Base-by-base conservation (phyloP, 768 basidiomycete genomes). In the Tylopilus felleus region DNA sequence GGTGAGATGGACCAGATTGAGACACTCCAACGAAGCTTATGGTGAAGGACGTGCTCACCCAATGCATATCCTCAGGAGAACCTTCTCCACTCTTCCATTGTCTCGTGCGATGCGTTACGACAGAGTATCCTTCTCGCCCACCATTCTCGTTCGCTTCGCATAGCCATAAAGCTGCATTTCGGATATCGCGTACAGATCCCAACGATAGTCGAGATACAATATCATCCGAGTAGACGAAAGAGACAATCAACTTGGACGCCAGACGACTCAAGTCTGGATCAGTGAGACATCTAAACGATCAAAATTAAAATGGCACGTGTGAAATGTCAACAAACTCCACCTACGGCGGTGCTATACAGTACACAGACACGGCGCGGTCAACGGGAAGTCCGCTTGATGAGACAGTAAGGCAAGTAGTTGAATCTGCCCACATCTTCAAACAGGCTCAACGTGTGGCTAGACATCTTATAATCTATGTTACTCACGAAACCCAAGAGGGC, bases 191-290 rank as follows among this genome's bases (percentile, higher is more conserved):
- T 21, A 92, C 80, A 35, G 87, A 82, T 9, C 90, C 90, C 3
- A 93, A 73, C 1, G 88, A 90, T 2, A 93, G 74, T 27, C 91
- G 78, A 3, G 88, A 82, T 22, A 93, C 86, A 55, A 90, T 77
- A 58, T 93, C 90, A 65, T 90, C 84, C 9, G 90, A 90, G 69
- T 91, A 86, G 0, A 90, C 83, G 57, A 93, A 85, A 5, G 89
- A 90, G 9, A 82, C 79, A 53, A 93, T 82, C 21, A 93, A 74
- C 38, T 80, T 77, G 39, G 79, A 75, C 1, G 85, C 78, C 22
- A 88, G 75, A 40, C 75, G 78, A 51, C 82, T 78, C 17, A 93
- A 76, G 16, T 76, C 73, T 1, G 81, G 73, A 56, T 88, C 86
- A 23, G 79, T 74, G 12, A 91, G 72, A 49, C 86, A 83, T 28